Base-by-base conservation (phyloP, 805 yeast species). In the Zygotorulaspora danielsina region DNA sequence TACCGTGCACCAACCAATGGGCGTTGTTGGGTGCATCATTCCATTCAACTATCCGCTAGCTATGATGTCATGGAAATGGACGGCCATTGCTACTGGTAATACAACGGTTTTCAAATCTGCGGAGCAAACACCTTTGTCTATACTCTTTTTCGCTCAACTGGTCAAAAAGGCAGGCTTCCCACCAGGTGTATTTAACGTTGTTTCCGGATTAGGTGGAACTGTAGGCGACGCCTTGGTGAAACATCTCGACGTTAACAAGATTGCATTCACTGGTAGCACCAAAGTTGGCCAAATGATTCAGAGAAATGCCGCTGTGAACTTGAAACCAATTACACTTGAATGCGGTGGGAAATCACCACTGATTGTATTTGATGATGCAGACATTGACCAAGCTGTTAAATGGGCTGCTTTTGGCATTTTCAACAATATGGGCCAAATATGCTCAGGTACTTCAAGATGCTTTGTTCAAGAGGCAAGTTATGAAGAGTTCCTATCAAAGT, bases 341-440 rank as follows among this genome's bases (percentile, higher is more conserved):
- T 69, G 74, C 59, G 78, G 78, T 47, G 78, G 78, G 39, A 73
- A 73, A 56, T 67, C 76, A 10, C 74, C 77, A 4, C 60, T 68
- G 44, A 54, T 72, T 19, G 64, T 73, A 3, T 72, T 72, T 51
- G 68, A 66, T 20, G 76, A 72, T 47, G 73, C 74, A 12, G 67
- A 71, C 49, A 45, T 72, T 17, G 73, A 69, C 2, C 64, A 63
- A 44, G 75, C 76, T 28, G 65, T 68, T 21, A 69, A 72, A 48
- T 75, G 78, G 74, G 72, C 73, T 3, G 72, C 69, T 34, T 54
- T 67, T 44, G 81, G 80, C 54, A 75, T 76, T 46, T 76, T 76
- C 65, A 70, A 65, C 63, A 77, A 77, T 63, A 69, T 76, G 54
- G 83, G 83, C 48, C 81, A 77, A 62, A 78, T 77, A 46, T 77